A percentile compares a stretch with the other conserved stretches of the same genome.
Evolutionary conservation across 192 early-diverging fungal species (phyloP).

Genomic region (Funneliformis mosseae): DNA sequence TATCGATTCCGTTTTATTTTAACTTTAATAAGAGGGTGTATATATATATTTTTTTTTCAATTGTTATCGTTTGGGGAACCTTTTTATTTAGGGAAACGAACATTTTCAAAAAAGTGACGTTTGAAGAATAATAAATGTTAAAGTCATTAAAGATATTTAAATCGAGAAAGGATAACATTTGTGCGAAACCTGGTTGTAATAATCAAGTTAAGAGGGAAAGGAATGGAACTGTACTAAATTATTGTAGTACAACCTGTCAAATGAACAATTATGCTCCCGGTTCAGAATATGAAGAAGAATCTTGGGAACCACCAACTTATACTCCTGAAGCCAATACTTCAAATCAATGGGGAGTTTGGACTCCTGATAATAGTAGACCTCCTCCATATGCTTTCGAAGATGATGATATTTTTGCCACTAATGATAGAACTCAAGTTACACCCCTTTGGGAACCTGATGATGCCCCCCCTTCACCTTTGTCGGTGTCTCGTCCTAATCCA

Average conservation of each 20-base stretch:
- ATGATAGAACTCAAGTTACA: not conserved
- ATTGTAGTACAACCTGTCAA: constrained; percentile 6
- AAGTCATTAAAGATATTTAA: not conserved
- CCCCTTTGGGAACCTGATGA: not conserved
- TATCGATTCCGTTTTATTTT: too few relatives aligned
- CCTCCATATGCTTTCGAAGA: not conserved
- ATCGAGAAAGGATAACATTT: not conserved
- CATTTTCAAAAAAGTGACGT: not conserved
- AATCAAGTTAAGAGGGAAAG: not conserved
- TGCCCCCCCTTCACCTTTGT: not conserved
- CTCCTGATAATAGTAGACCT: not conserved
- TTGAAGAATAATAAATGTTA: not conserved
- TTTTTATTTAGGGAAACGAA: too few relatives aligned
- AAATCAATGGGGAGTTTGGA: not conserved
- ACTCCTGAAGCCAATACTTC: not conserved
- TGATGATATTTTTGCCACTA: not conserved
- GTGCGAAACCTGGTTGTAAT: not conserved
- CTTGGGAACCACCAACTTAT: not conserved
- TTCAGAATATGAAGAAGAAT: not conserved
- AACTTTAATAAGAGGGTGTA: too few relatives aligned
- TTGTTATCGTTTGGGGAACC: too few relatives aligned
- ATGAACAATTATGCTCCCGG: not conserved
- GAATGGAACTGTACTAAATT: constrained; percentile 7
- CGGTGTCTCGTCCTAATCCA: not conserved
- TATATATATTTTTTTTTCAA: too few relatives aligned